A percentile compares a stretch with the other conserved stretches of the same genome.
Evolutionary conservation across 2,329 filamentous ascomycete species (phyloP).

Genomic region (Malbranchea cinnamomea): DNA sequence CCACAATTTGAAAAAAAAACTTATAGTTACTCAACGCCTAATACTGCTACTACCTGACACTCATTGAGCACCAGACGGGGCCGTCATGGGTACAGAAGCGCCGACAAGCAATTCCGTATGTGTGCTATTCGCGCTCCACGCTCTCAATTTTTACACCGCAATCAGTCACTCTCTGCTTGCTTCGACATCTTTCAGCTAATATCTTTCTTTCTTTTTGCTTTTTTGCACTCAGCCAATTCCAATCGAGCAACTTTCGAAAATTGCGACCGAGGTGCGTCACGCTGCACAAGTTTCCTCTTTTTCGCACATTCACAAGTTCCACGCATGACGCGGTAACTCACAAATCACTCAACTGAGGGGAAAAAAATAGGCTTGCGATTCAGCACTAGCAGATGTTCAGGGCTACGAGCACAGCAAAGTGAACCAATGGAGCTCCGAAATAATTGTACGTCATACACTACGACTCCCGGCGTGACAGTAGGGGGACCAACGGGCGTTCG

Average conservation of each 20-base stretch:
- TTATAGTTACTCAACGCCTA: too few relatives aligned
- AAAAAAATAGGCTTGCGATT: constrained; percentile 59
- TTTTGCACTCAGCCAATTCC: constrained; percentile 49
- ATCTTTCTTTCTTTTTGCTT: neutral
- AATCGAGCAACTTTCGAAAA: constrained; percentile 64
- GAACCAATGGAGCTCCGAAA: constrained; percentile 74
- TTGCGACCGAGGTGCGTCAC: constrained; percentile 60
- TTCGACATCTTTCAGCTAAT: too few relatives aligned
- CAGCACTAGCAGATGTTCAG: constrained; percentile 56
- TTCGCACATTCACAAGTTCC: constrained; percentile 1
- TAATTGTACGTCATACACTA: constrained; percentile 54
- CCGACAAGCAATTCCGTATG: constrained; percentile 5
- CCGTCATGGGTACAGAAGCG: constrained; percentile 5
- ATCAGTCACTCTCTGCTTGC: too few relatives aligned
- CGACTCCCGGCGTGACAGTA: constrained; percentile 1
- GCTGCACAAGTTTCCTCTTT: constrained; percentile 2
- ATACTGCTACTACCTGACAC: too few relatives aligned
- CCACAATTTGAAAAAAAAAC: too few relatives aligned
- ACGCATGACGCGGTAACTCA: constrained; percentile 1
- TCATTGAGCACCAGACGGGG: too few relatives aligned
- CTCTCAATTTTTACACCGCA: too few relatives aligned
- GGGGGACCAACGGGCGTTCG: neutral
- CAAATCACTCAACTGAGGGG: neutral
- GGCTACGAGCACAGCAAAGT: constrained; percentile 81
- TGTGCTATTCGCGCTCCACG: neutral